Evolutionary conservation across 2,329 filamentous ascomycete genomes (phyloP).

Genomic region (Trichoderma atroviride): DNA sequence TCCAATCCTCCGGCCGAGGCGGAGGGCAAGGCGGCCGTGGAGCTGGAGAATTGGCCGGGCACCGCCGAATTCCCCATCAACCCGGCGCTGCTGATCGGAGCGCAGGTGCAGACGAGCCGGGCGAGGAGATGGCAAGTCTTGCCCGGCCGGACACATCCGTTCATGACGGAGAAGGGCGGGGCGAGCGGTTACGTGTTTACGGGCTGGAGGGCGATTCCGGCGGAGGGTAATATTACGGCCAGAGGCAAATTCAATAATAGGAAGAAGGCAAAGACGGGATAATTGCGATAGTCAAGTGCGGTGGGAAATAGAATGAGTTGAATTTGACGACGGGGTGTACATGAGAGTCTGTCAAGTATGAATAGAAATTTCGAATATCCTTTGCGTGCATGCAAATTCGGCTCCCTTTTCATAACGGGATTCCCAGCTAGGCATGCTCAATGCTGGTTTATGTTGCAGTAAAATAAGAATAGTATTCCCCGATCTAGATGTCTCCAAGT

Average conservation of each 20-base stretch:
- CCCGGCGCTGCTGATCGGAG: conserved; percentile 78
- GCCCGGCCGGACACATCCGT: conserved; percentile 85
- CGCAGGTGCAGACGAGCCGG: conserved; percentile 77
- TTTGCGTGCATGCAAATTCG: neutral
- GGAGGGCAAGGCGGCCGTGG: conserved; percentile 48
- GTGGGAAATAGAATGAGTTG: neutral
- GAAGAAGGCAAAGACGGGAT: conserved; percentile 49
- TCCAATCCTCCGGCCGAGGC: conserved; percentile 52
- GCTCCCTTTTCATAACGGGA: neutral
- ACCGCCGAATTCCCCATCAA: conserved; percentile 82
- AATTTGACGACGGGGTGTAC: neutral
- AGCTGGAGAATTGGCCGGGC: conserved; percentile 61
- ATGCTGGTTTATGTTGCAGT: neutral
- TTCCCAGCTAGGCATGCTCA: neutral
- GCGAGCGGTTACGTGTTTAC: conserved; percentile 91
- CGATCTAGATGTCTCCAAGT: conserved; percentile 9
- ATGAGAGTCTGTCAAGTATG: neutral
- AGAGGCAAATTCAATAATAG: conserved; percentile 78
- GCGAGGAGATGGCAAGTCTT: conserved; percentile 87
- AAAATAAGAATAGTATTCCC: conserved; percentile 8
- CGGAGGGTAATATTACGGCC: conserved; percentile 78
- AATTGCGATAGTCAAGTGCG: neutral
- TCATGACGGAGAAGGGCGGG: conserved; percentile 88
- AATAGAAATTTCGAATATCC: conserved; percentile 2
- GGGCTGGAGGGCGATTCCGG: conserved; percentile 77